Evolutionary conservation across 2,329 filamentous ascomycete genomes (phyloP).

Genomic region (Curvularia eragrostidis): DNA sequence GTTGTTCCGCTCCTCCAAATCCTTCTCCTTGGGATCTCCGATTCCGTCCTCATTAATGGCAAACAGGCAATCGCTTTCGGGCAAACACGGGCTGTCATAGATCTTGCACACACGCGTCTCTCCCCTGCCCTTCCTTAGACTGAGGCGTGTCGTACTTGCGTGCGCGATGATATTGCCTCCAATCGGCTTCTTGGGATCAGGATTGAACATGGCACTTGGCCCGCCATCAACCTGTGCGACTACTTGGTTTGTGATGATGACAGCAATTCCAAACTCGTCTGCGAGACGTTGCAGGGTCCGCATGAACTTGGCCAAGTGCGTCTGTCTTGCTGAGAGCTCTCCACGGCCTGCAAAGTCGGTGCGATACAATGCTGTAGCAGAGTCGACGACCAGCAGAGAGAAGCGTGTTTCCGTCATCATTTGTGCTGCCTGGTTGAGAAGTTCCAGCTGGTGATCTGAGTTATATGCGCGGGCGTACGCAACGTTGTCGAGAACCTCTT

Average conservation of each 20-base stretch:
- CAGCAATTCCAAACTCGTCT: constrained; percentile 90
- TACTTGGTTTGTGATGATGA: constrained; percentile 98
- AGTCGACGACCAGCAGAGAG: constrained; percentile 93
- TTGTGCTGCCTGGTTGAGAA: constrained; percentile 90
- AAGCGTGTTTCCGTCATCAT: constrained; percentile 99
- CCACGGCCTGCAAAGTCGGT: constrained; percentile 98
- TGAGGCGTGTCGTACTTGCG: constrained; percentile 92
- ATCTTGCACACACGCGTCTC: constrained; percentile 99
- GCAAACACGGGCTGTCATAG: constrained; percentile 96
- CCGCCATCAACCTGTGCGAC: constrained; percentile 98
- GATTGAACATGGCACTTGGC: constrained; percentile 97
- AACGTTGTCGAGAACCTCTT: constrained; percentile 97
- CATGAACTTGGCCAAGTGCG: constrained; percentile 88
- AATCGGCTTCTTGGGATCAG: constrained; percentile 98
- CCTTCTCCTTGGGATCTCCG: constrained; percentile 93
- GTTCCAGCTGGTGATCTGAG: constrained; percentile 93
- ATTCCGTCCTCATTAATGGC: constrained; percentile 98
- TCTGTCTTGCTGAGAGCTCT: constrained; percentile 92
- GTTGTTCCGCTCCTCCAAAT: constrained; percentile 73
- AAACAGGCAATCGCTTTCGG: constrained; percentile 95
- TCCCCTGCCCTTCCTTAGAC: constrained; percentile 90
- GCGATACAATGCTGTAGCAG: constrained; percentile 91
- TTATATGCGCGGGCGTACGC: constrained; percentile 98
- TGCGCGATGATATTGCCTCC: constrained; percentile 99
- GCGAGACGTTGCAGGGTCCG: constrained; percentile 78